These are phyloP conservation scores for Letharia columbiana DNA, from an alignment of 495 filamentous ascomycete species.

Conservation along the genomic window DNA sequence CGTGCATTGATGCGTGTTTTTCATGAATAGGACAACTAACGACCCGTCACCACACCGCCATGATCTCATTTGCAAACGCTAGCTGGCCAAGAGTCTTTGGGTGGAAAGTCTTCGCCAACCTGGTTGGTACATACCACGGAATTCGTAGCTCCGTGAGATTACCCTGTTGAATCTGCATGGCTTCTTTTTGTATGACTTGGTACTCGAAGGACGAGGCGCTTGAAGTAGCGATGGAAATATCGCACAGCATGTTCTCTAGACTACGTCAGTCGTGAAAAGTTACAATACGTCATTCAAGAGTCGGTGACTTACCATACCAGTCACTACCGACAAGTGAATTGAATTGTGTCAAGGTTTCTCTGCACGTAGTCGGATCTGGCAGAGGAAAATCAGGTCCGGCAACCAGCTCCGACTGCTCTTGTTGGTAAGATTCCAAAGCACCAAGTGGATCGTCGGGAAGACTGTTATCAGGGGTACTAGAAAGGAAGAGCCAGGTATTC, in stretches of 20 bases:
- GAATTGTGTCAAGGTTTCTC: neutral
- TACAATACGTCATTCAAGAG: neutral
- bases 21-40: neutral
- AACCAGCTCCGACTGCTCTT: neutral
- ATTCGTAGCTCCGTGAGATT: neutral
- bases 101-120: neutral
- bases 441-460: neutral
- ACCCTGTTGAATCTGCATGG: neutral
- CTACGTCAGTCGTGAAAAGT: neutral
- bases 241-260: constrained; percentile 2
- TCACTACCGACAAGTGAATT: neutral
- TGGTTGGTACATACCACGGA: neutral
- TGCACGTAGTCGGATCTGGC: neutral
- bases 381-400: neutral
- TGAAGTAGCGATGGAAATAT: neutral
- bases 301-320: neutral
- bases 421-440: neutral
- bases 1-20: too few relatives aligned
- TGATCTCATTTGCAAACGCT: neutral
- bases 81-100: neutral
- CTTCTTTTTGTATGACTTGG: neutral
- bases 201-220: neutral
- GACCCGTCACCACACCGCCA: neutral
- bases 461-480: neutral
- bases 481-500: constrained; percentile 41